Conservation (phyloP, 2,329 filamentous ascomycete genomes). For the Xylariales sp. region DNA sequence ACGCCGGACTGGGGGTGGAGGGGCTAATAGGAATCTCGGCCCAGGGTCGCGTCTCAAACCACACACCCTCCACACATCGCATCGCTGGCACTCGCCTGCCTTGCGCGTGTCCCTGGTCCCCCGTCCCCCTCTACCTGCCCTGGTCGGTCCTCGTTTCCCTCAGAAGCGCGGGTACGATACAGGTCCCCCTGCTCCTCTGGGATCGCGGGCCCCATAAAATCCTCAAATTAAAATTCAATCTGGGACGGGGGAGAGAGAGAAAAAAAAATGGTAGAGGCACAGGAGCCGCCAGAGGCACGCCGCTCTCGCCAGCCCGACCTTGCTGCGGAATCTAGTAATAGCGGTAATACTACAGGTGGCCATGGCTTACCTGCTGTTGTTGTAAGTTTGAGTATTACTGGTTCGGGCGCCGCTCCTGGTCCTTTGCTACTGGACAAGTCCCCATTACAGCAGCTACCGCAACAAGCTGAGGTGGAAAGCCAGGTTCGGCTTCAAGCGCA, state of each 20-base stretch:
- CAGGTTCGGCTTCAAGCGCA: no score
- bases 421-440: conserved; percentile 7
- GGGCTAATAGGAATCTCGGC: conserved; percentile 25
- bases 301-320: conserved; percentile 27
- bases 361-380: conserved; percentile 8
- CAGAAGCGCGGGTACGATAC: conserved; percentile 18
- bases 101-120: conserved; percentile 4
- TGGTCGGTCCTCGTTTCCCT: conserved; percentile 26
- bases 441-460: conserved; percentile 19
- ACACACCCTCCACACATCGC: conserved; percentile 16
- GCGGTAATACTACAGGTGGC: conserved; percentile 11
- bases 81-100: conserved; percentile 5
- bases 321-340: conserved; percentile 10
- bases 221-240: conserved; percentile 32
- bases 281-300: conserved; percentile 29
- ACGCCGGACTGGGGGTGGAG: no score
- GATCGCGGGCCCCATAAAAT: conserved; percentile 27
- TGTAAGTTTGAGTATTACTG: background rate
- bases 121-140: conserved; percentile 17
- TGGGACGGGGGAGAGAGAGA: no score
- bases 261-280: conserved; percentile 29
- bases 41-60: conserved; percentile 30
- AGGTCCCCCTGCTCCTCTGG: conserved; percentile 23
- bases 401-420: background rate
- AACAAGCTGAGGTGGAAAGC: no score